phyloP scores from a whole-genome alignment of 345 rosid species.

The Excoecaria agallocha region DNA sequence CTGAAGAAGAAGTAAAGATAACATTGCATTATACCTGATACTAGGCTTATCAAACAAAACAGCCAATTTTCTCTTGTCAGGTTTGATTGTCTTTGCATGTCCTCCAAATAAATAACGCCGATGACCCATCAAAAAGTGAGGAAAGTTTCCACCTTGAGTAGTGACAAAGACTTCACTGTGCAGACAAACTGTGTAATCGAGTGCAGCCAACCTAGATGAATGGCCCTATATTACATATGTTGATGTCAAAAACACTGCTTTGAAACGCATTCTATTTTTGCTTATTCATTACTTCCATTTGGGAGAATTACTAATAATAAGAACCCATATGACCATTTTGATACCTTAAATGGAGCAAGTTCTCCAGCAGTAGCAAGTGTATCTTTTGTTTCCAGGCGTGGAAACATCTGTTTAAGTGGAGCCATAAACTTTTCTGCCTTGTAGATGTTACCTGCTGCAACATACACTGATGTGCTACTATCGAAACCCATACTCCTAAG shows the following conservation, averaged over 20 bases:
- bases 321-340: neutral
- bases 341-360: slow-evolving; percentile 85
- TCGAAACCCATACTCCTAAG: slow-evolving; percentile 97
- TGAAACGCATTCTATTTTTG: neutral
- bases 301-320: neutral
- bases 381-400: slow-evolving; percentile 83
- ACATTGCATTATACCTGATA: slow-evolving; percentile 50
- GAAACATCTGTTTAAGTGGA: slow-evolving; percentile 88
- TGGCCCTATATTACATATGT: slow-evolving; percentile 60
- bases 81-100: slow-evolving; percentile 83
- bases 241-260: slow-evolving; percentile 19
- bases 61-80: slow-evolving; percentile 87
- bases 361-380: slow-evolving; percentile 74
- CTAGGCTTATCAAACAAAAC: slow-evolving; percentile 75
- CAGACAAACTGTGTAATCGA: slow-evolving; percentile 89
- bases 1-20: neutral
- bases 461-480: slow-evolving; percentile 68
- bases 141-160: slow-evolving; percentile 98
- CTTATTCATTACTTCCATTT: neutral
- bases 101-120: slow-evolving; percentile 87
- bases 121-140: slow-evolving; percentile 95
- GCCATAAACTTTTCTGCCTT: slow-evolving; percentile 87
- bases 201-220: slow-evolving; percentile 90
- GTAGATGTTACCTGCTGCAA: slow-evolving; percentile 91
- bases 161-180: slow-evolving; percentile 94